Conservation (phyloP, 148 eudicot species). For the Rhododendron griersonianum region DNA sequence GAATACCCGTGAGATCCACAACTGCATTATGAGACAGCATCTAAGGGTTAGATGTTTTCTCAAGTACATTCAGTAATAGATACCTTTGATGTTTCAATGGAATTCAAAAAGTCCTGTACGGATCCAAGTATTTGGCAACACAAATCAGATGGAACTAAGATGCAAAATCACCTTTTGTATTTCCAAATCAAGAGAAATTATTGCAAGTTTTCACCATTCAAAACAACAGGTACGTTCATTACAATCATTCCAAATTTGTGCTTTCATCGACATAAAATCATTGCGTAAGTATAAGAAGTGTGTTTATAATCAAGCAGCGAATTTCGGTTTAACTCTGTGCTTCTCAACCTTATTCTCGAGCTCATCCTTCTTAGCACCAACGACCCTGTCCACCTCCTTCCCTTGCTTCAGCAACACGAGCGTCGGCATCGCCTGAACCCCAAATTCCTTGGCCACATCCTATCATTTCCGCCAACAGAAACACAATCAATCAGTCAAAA, state of each 20-base stretch:
- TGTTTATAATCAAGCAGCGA: slow-evolving; percentile 33
- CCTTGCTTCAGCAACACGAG: slow-evolving; percentile 70
- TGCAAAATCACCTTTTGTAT: not conserved
- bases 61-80: not conserved
- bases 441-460: slow-evolving; percentile 77
- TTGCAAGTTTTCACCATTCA: not conserved
- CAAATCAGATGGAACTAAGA: not conserved
- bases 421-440: slow-evolving; percentile 89
- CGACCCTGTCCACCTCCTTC: slow-evolving; percentile 69
- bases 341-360: slow-evolving; percentile 66
- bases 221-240: not conserved
- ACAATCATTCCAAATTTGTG: not conserved
- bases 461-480: slow-evolving; percentile 10
- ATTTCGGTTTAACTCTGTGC: slow-evolving; percentile 52
- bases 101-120: not conserved
- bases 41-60: not conserved
- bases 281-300: not conserved
- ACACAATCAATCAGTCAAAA: not conserved
- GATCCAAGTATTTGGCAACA: not conserved
- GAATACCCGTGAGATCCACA: no score
- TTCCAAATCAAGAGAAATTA: not conserved
- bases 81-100: no score
- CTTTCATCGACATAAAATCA: not conserved
- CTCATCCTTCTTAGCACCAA: slow-evolving; percentile 88
- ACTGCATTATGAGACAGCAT: not conserved